Evolutionary conservation across 2,329 filamentous ascomycete genomes (phyloP), one percentile per base, ranked within the genome.

Genomic region (Sporothrix inflata): DNA sequence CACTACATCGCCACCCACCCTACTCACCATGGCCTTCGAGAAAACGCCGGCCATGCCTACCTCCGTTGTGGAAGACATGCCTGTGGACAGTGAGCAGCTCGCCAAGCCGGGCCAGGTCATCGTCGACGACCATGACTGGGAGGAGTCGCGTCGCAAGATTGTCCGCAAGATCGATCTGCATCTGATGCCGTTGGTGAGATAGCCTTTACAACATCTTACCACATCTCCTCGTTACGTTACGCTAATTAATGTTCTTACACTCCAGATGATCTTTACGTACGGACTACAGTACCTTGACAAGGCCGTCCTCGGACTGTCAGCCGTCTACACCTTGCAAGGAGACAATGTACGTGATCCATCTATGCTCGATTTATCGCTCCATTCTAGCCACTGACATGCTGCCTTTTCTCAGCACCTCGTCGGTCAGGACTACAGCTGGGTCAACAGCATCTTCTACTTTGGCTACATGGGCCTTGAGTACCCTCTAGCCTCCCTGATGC

Each of bases 371-470:
- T n/a, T n/a, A n/a, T n/a, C n/a, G n/a, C n/a, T n/a, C n/a, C n/a
- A n/a, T n/a, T n/a, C n/a, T n/a, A n/a, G n/a, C n/a, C n/a, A n/a
- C n/a, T n/a, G n/a, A n/a, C n/a, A n/a, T n/a, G n/a, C n/a, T n/a
- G n/a, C n/a, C n/a, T n/a, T n/a, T n/a, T n/a, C n/a, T n/a, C n/a
- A 77, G 51, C 70, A 83, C 9, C 80, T 86, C 6, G 74, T 77
- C 1, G 84, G 83, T 42, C 79, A 83, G 65, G 77, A 85, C 74
- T 86, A 85, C 74, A 80, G 81, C 45, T 85, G 83, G 81, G 79
- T 85, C 4, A 83, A 83, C 1, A 82, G 81, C 47, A 81, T 85
- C 34, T 84, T 86, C 65, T 84, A 84, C 74, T 81, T 84, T 63
- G 82, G 81, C 65, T 82, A 83, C 73, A 77, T 84, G 1, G 78